phyloP scores from a whole-genome alignment of 345 rosid species.

The Triadica sebifera region DNA sequence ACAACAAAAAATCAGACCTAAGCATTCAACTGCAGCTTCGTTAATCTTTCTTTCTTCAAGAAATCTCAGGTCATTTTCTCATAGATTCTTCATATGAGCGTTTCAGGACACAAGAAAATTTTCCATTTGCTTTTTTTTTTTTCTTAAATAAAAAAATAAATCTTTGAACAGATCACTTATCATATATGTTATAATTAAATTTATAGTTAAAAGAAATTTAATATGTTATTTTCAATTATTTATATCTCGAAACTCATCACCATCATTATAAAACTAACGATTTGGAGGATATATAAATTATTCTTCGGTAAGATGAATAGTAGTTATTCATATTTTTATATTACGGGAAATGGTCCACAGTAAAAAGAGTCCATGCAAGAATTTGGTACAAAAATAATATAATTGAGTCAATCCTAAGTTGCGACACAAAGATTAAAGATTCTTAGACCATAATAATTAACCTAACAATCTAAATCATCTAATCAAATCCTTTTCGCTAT shows the following conservation, averaged over 20 bases:
- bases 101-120: not conserved
- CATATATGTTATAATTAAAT: not conserved
- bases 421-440: constrained; percentile 40
- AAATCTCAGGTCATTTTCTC: constrained; percentile 47
- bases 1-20: not conserved
- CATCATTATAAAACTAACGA: too few species aligned
- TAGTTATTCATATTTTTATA: not conserved
- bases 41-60: constrained; percentile 28
- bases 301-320: constrained; percentile 15
- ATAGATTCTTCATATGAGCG: constrained; percentile 64
- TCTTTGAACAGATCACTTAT: constrained; percentile 16
- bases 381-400: constrained; percentile 24
- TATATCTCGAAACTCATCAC: not conserved
- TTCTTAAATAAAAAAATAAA: constrained; percentile 1
- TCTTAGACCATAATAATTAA: constrained; percentile 54
- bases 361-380: constrained; percentile 11
- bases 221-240: not conserved
- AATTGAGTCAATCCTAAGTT: constrained; percentile 40
- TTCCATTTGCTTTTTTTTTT: not conserved
- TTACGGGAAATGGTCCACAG: constrained; percentile 8
- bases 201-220: not conserved
- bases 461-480: constrained; percentile 29
- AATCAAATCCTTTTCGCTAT: constrained; percentile 15
- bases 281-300: too few species aligned
- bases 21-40: constrained; percentile 24